Evolutionary conservation across 2,329 filamentous ascomycete genomes (phyloP).

Genomic region (Penicillium digitatum): DNA sequence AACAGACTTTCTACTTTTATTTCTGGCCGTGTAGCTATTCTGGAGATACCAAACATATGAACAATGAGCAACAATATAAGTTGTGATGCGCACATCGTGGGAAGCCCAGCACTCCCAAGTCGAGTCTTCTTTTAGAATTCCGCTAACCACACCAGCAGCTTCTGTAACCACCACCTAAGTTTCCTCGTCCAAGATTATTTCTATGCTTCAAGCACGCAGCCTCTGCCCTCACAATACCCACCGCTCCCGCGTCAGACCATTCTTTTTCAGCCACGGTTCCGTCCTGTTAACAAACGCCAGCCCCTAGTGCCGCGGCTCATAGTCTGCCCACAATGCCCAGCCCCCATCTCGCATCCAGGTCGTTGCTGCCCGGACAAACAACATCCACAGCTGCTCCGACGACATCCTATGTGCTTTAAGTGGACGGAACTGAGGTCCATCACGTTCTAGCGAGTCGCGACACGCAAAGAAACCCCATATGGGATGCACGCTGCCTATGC

Average conservation of each 20-base stretch:
- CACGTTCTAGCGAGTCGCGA: not conserved
- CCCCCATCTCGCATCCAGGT: not conserved
- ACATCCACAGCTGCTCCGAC: not conserved
- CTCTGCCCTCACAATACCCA: not conserved
- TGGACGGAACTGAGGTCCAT: not conserved
- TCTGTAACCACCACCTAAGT: not conserved
- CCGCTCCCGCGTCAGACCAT: not conserved
- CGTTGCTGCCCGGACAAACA: not conserved
- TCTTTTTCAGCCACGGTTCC: not conserved
- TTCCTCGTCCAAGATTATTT: not conserved
- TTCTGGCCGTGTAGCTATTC: slow-evolving; percentile 19
- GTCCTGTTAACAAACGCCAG: not conserved
- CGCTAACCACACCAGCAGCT: not conserved
- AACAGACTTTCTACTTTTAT: slow-evolving; percentile 6
- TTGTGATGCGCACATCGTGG: not conserved
- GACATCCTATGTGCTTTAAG: not conserved
- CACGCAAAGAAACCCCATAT: not conserved
- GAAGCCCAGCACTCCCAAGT: not conserved
- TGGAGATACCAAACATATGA: slow-evolving; percentile 25
- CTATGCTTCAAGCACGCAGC: not conserved
- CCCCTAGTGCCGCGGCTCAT: not conserved
- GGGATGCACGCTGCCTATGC: not conserved
- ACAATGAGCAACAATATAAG: not conserved
- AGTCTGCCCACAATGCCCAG: not conserved
- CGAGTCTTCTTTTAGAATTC: not conserved